Evolutionary conservation across 2,329 filamentous ascomycete genomes (phyloP).

Genomic region (Epichloe hybrida): DNA sequence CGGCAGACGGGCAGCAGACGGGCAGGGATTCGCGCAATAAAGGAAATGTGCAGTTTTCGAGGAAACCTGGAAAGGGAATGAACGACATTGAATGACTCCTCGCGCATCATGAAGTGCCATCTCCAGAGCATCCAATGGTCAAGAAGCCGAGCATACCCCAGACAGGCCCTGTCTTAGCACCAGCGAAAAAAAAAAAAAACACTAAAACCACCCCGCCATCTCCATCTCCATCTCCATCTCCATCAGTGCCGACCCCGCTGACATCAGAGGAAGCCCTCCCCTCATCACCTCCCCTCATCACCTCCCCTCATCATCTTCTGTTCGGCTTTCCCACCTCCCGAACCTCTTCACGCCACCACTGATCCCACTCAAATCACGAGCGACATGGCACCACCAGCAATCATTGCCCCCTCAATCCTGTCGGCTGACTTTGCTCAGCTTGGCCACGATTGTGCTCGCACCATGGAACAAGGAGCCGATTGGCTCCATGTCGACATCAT

Average conservation of each 20-base stretch:
- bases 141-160: too few relatives aligned
- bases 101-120: too few relatives aligned
- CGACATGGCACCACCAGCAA: conserved; percentile 74
- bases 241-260: conserved; percentile 2
- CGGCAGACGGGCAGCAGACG: too few relatives aligned
- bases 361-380: neutral
- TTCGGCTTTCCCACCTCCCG: neutral
- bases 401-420: conserved; percentile 96
- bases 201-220: neutral
- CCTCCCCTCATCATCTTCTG: too few relatives aligned
- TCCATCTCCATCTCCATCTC: neutral
- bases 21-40: too few relatives aligned
- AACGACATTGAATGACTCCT: too few relatives aligned
- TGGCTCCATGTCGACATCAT: conserved; percentile 94
- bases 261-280: too few relatives aligned
- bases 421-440: conserved; percentile 90
- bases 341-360: neutral
- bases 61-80: too few relatives aligned
- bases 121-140: too few relatives aligned
- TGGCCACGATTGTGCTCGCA: conserved; percentile 72
- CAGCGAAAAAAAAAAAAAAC: neutral
- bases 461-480: conserved; percentile 77
- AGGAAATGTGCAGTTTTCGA: too few relatives aligned
- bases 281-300: too few relatives aligned
- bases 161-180: too few relatives aligned